Percentiles rank a stretch among this genome's conserved stretches.
Evolutionary conservation across 371 early-diverging fungal genomes (phyloP).

Genomic region (Dichotomocladium elegans): DNA sequence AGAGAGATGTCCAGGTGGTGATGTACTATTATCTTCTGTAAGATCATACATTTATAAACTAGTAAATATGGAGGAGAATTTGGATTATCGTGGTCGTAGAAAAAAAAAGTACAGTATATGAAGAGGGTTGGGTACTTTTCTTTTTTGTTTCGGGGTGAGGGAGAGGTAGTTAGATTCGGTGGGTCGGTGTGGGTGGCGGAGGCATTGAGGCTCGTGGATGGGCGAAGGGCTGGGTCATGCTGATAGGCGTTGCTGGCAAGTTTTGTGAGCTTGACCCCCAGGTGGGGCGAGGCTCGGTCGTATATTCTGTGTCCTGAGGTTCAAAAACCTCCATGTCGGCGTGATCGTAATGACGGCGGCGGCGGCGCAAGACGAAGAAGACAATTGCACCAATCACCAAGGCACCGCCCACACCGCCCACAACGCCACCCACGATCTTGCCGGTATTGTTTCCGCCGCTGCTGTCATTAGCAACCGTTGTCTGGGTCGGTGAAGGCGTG

Average conservation of each 20-base stretch:
- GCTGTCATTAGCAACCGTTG: neutral
- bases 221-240: constrained; percentile 3
- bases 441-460: neutral
- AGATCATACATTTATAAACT: too few species aligned
- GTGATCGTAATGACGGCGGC: constrained; percentile 3
- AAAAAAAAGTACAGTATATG: too few species aligned
- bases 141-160: too few species aligned
- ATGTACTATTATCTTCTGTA: too few species aligned
- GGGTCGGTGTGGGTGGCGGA: too few species aligned
- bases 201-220: too few species aligned
- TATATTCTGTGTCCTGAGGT: neutral
- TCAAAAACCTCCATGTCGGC: constrained; percentile 12
- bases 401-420: constrained; percentile 13
- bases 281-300: neutral
- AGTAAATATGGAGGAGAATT: too few species aligned
- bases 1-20: too few species aligned
- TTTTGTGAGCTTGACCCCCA: constrained; percentile 5
- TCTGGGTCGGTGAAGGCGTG: neutral
- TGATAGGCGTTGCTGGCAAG: neutral
- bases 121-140: too few species aligned
- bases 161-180: too few species aligned
- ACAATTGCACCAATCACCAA: constrained; percentile 4
- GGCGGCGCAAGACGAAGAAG: constrained; percentile 15
- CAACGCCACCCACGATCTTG: constrained; percentile 11
- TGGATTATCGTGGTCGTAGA: too few species aligned